phyloP scores from a whole-genome alignment of 306 rosid species.

The Betula pendula region DNA sequence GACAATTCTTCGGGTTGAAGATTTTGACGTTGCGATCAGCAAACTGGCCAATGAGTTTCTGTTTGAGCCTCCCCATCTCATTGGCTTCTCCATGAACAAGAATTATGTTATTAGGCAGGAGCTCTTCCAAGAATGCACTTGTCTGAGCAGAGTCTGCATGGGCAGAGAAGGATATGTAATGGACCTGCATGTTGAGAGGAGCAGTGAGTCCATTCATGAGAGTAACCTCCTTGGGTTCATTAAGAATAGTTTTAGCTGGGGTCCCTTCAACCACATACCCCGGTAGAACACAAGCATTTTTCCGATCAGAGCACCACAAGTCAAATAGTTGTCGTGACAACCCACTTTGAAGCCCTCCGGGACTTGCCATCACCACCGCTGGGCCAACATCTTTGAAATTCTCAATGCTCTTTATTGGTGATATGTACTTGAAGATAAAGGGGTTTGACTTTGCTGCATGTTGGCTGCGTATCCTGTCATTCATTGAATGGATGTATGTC shows the following conservation, averaged over 20 bases:
- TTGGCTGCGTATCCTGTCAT: slow-evolving; percentile 67
- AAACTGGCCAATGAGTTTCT: slow-evolving; percentile 79
- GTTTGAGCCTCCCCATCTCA: slow-evolving; percentile 96
- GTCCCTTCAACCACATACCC: slow-evolving; percentile 96
- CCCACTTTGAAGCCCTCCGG: slow-evolving; percentile 87
- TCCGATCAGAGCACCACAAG: slow-evolving; percentile 92
- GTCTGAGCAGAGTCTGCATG: slow-evolving; percentile 97
- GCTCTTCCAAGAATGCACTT: slow-evolving; percentile 87
- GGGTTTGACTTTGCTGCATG: slow-evolving; percentile 98
- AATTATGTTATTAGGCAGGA: slow-evolving; percentile 88
- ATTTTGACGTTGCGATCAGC: slow-evolving; percentile 83
- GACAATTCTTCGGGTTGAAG: slow-evolving; percentile 91
- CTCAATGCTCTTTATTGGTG: slow-evolving; percentile 84
- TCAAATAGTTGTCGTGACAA: slow-evolving; percentile 87
- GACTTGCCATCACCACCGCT: slow-evolving; percentile 96
- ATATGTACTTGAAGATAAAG: slow-evolving; percentile 72
- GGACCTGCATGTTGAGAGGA: slow-evolving; percentile 95
- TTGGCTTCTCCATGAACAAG: slow-evolving; percentile 97
- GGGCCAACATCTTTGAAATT: slow-evolving; percentile 84
- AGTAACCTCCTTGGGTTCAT: slow-evolving; percentile 93
- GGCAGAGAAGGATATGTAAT: slow-evolving; percentile 92
- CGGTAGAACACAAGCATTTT: slow-evolving; percentile 74
- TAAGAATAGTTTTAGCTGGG: slow-evolving; percentile 77
- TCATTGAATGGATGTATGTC: slow-evolving; percentile 96
- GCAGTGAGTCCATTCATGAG: slow-evolving; percentile 83